A percentile compares a stretch with the other conserved stretches of the same genome.
Evolutionary conservation across 2,329 filamentous ascomycete genomes (phyloP).

Genomic region (Xylaria sp.): DNA sequence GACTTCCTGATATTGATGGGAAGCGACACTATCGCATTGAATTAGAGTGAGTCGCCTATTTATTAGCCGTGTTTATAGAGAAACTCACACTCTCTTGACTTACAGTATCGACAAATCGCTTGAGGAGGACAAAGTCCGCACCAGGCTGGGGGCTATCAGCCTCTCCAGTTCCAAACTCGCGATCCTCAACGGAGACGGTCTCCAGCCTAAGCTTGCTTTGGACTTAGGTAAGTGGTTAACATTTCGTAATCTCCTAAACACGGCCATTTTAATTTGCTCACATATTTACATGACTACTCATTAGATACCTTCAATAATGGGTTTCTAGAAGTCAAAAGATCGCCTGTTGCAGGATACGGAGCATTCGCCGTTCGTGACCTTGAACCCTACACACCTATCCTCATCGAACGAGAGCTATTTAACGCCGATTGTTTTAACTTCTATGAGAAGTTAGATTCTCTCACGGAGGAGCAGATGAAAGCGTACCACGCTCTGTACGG

Average conservation of each 20-base stretch:
- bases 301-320: conserved; percentile 51
- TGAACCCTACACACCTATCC: conserved; percentile 53
- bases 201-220: conserved; percentile 27
- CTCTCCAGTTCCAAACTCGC: conserved; percentile 13
- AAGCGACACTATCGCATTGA: conserved; percentile 31
- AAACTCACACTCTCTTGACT: background rate
- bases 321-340: conserved; percentile 56
- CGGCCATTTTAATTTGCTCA: background rate
- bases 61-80: no score
- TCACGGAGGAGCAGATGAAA: conserved; percentile 49
- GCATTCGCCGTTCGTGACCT: conserved; percentile 59
- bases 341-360: conserved; percentile 58
- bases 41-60: conserved; percentile 13
- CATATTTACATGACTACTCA: background rate
- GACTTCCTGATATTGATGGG: conserved; percentile 31
- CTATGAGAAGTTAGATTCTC: conserved; percentile 51
- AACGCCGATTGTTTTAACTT: conserved; percentile 48
- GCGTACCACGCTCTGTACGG: conserved; percentile 55
- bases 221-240: conserved; percentile 27
- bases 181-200: conserved; percentile 31
- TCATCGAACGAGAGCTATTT: conserved; percentile 60
- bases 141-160: background rate
- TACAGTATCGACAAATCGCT: conserved; percentile 25
- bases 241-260: background rate
- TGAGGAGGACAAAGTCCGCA: conserved; percentile 21